Evolutionary conservation across 148 eudicot species (phyloP).

Genomic region (Fallopia convolvulus): DNA sequence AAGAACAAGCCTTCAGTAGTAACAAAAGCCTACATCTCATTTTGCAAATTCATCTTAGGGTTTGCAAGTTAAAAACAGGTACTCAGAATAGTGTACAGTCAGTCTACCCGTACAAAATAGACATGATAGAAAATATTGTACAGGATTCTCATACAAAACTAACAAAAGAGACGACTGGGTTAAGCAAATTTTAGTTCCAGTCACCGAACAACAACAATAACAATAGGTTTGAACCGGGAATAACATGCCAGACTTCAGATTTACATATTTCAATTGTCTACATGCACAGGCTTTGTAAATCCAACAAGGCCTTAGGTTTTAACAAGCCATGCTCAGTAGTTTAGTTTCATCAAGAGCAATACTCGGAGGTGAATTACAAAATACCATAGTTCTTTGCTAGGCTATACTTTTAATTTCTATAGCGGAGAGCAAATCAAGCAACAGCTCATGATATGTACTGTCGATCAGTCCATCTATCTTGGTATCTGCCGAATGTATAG

Average conservation of each 20-base stretch:
- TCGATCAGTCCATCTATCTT: slow-evolving; percentile 58
- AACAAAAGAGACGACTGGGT: no score
- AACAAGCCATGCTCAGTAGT: neutral
- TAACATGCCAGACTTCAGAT: neutral
- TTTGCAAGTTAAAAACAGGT: no score
- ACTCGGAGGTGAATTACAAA: neutral
- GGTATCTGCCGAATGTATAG: slow-evolving; percentile 48
- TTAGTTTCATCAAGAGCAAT: neutral
- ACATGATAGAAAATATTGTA: no score
- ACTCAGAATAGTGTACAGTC: no score
- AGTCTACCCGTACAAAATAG: no score
- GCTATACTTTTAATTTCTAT: neutral
- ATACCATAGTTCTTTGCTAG: neutral
- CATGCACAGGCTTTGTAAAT: neutral
- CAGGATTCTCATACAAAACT: no score
- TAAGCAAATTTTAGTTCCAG: neutral
- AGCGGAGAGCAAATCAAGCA: neutral
- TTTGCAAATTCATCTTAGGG: no score
- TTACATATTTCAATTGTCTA: neutral
- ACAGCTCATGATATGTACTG: slow-evolving; percentile 36
- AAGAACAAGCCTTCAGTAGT: no score
- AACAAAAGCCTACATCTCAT: no score
- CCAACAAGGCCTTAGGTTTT: neutral
- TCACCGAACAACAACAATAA: neutral
- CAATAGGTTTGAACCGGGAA: neutral